phyloP scores from a whole-genome alignment of 208 protist species.

The Acanthamoeba pearcei region DNA sequence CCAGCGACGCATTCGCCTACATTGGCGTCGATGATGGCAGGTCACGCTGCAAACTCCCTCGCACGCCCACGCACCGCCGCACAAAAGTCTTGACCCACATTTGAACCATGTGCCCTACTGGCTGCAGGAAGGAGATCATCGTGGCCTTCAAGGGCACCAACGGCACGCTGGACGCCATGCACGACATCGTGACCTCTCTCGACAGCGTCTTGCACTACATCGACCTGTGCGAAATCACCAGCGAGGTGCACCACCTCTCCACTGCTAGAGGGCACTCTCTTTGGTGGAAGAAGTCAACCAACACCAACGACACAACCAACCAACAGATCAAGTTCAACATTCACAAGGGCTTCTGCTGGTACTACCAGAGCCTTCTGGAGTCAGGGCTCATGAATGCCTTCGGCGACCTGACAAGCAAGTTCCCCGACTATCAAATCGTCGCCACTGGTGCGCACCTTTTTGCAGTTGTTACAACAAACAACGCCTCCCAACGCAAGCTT shows the following conservation, averaged over 20 bases:
- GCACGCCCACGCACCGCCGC: background rate
- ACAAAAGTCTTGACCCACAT: too few relatives aligned
- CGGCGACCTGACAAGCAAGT: background rate
- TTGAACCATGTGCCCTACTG: background rate
- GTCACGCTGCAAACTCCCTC: background rate
- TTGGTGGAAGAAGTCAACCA: too few relatives aligned
- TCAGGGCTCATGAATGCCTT: background rate
- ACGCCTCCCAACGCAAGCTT: too few relatives aligned
- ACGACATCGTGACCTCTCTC: background rate
- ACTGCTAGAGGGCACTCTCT: background rate
- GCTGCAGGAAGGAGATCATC: background rate
- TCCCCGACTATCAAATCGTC: background rate
- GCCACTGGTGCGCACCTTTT: background rate
- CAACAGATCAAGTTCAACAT: background rate
- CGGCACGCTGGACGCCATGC: background rate
- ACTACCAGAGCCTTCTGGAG: background rate
- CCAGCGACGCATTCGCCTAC: background rate
- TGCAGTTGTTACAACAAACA: too few relatives aligned
- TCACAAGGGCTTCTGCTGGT: conserved; percentile 41
- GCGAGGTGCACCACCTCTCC: too few relatives aligned
- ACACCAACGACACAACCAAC: background rate
- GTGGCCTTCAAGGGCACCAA: background rate
- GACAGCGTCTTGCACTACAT: background rate
- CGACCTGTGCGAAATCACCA: background rate
- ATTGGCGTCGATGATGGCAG: background rate